phyloP scores from a whole-genome alignment of 768 basidiomycete species.

The Saitozyma sp. region DNA sequence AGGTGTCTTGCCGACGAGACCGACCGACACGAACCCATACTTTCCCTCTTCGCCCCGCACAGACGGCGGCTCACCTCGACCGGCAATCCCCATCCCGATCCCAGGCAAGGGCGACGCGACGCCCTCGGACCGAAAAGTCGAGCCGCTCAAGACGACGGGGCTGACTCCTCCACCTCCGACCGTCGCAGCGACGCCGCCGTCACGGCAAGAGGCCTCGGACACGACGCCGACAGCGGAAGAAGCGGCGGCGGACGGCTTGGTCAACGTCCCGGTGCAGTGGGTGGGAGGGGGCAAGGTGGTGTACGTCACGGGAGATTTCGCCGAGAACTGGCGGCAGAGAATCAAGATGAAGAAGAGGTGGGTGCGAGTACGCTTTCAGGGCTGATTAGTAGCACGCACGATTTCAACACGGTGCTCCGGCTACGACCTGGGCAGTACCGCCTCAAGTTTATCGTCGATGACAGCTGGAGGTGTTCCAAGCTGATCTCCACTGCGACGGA shows the following conservation, averaged over 20 bases:
- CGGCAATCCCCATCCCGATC: slow-evolving; percentile 24
- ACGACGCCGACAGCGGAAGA: not conserved
- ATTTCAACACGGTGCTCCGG: slow-evolving; percentile 54
- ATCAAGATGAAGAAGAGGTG: slow-evolving; percentile 52
- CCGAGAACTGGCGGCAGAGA: slow-evolving; percentile 52
- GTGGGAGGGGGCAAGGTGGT: slow-evolving; percentile 52
- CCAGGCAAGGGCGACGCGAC: slow-evolving; percentile 12
- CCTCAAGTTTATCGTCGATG: slow-evolving; percentile 92
- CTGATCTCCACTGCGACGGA: slow-evolving; percentile 83
- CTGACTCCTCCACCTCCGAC: slow-evolving; percentile 21
- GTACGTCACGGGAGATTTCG: slow-evolving; percentile 53
- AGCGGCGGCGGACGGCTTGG: slow-evolving; percentile 30
- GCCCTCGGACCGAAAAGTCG: not conserved
- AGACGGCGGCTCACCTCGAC: slow-evolving; percentile 2
- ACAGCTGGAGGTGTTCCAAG: slow-evolving; percentile 67
- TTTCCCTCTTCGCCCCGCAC: slow-evolving; percentile 33
- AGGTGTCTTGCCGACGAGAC: slow-evolving; percentile 7
- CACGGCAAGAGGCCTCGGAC: slow-evolving; percentile 4
- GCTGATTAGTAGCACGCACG: slow-evolving; percentile 44
- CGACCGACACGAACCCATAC: slow-evolving; percentile 34
- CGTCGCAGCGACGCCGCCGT: slow-evolving; percentile 23
- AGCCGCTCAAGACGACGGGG: not conserved
- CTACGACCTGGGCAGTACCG: slow-evolving; percentile 89
- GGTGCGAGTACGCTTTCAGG: slow-evolving; percentile 2
- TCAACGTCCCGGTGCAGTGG: slow-evolving; percentile 53